Evolutionary conservation across 129 eudicot species (phyloP).

Genomic region (Silybum marianum): DNA sequence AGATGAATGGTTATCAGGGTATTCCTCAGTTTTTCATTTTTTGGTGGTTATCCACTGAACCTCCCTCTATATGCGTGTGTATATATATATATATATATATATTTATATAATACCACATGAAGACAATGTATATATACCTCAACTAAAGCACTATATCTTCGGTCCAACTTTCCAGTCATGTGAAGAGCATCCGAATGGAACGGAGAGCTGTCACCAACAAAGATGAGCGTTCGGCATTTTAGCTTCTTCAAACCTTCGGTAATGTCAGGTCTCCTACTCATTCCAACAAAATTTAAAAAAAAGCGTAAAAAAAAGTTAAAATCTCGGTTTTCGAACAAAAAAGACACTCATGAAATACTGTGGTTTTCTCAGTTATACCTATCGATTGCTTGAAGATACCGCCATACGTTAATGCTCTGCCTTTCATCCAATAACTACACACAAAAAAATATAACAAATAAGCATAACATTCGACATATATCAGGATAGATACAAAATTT

Average conservation of each 20-base stretch:
- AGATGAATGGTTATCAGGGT: too few species aligned
- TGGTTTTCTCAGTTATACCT: slow-evolving; percentile 32
- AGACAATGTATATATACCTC: slow-evolving; percentile 58
- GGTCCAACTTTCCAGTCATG: slow-evolving; percentile 81
- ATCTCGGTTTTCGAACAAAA: background rate
- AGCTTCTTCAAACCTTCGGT: slow-evolving; percentile 73
- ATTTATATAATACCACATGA: background rate
- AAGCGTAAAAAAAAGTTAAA: background rate
- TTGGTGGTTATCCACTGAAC: too few species aligned
- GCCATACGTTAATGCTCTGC: slow-evolving; percentile 78
- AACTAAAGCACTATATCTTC: slow-evolving; percentile 85
- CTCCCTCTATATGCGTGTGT: too few species aligned
- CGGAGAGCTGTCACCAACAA: slow-evolving; percentile 86
- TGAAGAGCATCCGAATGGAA: slow-evolving; percentile 88
- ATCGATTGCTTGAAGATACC: slow-evolving; percentile 92
- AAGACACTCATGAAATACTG: background rate
- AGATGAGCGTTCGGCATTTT: slow-evolving; percentile 86
- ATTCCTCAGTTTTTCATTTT: too few species aligned
- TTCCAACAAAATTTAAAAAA: slow-evolving; percentile 13
- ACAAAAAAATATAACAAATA: background rate
- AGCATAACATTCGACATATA: slow-evolving; percentile 17
- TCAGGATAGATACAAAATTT: background rate
- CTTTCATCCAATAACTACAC: slow-evolving; percentile 86
- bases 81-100: too few species aligned
- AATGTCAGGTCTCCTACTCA: slow-evolving; percentile 79